phyloP scores from a whole-genome alignment of 257 asterid genomes.

The Ehretia macrophylla region DNA sequence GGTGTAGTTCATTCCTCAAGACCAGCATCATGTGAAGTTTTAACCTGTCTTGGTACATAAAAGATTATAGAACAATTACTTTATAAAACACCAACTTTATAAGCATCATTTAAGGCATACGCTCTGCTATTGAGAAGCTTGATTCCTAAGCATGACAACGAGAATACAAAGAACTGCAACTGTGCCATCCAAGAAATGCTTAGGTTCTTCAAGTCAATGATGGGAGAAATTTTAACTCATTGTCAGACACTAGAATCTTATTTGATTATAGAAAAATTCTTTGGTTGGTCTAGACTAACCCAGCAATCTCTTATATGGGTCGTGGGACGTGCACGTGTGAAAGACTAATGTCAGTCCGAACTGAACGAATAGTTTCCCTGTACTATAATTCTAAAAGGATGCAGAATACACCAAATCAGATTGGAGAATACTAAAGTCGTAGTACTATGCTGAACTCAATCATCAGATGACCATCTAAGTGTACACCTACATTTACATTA shows the following conservation, averaged over 20 bases:
- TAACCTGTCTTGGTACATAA: no score
- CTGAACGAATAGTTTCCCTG: no score
- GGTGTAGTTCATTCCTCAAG: no score
- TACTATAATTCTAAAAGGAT: no score
- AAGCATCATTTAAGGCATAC: neutral
- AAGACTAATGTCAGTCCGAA: no score
- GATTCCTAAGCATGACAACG: neutral
- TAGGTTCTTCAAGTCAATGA: constrained; percentile 36
- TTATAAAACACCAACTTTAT: neutral
- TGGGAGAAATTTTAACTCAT: no score
- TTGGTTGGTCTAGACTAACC: no score
- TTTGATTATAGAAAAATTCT: no score
- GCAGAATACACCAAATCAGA: neutral
- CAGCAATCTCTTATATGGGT: no score
- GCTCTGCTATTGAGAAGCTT: neutral
- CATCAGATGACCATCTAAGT: neutral
- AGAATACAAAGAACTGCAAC: neutral
- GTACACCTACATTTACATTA: neutral
- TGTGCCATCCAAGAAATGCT: constrained; percentile 32
- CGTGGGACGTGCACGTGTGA: no score
- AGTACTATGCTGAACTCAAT: neutral
- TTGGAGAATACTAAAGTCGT: neutral
- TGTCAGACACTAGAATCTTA: no score
- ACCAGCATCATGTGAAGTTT: no score
- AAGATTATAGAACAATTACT: neutral